These are phyloP conservation scores for sorghum (Sorghum bicolor) DNA, from an alignment of 176 grass and related monocot genomes.

Conservation along the genomic window DNA sequence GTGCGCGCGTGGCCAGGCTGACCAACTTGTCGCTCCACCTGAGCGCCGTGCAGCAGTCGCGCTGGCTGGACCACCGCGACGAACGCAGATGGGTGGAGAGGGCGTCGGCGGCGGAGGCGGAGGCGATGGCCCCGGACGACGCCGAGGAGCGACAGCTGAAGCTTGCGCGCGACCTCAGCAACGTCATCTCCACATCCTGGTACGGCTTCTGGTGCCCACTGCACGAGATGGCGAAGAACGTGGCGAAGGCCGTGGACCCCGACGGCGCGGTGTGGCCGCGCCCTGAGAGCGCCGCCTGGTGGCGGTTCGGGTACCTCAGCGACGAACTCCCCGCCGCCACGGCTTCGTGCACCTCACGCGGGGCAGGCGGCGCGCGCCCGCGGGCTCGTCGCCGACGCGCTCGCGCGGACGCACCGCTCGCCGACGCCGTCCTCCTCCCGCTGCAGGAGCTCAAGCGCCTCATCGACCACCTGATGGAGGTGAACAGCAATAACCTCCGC, in stretches of 20 bases:
- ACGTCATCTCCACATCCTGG: neutral
- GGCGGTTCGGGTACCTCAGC: neutral
- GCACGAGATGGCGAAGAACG: neutral
- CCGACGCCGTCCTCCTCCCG: neutral
- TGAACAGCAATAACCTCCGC: neutral
- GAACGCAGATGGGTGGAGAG: neutral
- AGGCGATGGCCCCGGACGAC: neutral
- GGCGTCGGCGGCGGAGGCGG: neutral
- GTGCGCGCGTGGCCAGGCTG: neutral
- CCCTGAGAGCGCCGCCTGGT: neutral
- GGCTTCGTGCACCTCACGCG: neutral
- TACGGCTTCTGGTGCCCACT: neutral
- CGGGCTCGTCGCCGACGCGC: neutral
- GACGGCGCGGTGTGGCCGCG: neutral
- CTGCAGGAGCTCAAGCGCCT: neutral
- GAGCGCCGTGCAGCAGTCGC: neutral
- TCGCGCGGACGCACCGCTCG: neutral
- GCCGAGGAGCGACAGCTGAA: neutral
- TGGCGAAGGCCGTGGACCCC: neutral
- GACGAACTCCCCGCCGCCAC: neutral
- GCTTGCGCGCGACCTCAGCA: neutral
- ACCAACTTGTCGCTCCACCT: neutral
- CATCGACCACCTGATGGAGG: neutral
- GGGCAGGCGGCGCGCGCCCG: neutral
- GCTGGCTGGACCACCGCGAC: neutral